A percentile compares a stretch with the other conserved stretches of the same genome.
Conservation (phyloP, 768 basidiomycete species). For the Trametes villosa region DNA sequence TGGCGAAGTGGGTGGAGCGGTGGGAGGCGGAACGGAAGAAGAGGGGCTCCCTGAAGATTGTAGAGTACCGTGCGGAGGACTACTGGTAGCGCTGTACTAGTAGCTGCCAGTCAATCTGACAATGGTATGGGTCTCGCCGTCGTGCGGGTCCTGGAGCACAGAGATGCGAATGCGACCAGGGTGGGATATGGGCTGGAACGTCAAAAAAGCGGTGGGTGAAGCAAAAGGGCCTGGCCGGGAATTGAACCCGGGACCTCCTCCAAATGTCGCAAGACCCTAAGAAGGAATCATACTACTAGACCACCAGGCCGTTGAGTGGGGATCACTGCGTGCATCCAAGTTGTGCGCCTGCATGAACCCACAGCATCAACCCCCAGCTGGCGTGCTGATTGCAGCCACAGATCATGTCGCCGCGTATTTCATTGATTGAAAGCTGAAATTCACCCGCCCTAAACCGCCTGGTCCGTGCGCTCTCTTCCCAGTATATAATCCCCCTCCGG, state of each 20-base stretch:
- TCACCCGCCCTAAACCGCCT: constrained; percentile 9
- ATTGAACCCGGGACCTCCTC: constrained; percentile 91
- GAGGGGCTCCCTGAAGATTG: constrained; percentile 43
- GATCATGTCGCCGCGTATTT: background rate
- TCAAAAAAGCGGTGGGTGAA: background rate
- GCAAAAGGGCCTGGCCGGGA: constrained; percentile 70
- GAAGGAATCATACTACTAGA: constrained; percentile 29
- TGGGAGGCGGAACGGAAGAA: constrained; percentile 85
- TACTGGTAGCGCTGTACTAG: constrained; percentile 45
- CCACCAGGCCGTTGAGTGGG: constrained; percentile 15
- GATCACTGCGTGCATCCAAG: background rate
- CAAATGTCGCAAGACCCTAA: constrained; percentile 36
- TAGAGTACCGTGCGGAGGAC: constrained; percentile 45
- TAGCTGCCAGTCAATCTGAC: too few species aligned
- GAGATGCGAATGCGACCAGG: too few species aligned
- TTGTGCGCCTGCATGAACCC: background rate
- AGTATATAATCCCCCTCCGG: constrained; percentile 6
- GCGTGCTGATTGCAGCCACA: background rate
- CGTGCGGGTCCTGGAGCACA: too few species aligned
- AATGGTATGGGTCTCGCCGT: too few species aligned
- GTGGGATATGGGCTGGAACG: background rate
- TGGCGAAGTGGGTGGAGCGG: constrained; percentile 85
- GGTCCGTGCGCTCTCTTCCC: constrained; percentile 22
- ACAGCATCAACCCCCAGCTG: background rate
- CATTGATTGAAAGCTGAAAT: too few species aligned